Base-by-base conservation (phyloP, 371 early-diverging fungal genomes). In the Smittium culicis region DNA sequence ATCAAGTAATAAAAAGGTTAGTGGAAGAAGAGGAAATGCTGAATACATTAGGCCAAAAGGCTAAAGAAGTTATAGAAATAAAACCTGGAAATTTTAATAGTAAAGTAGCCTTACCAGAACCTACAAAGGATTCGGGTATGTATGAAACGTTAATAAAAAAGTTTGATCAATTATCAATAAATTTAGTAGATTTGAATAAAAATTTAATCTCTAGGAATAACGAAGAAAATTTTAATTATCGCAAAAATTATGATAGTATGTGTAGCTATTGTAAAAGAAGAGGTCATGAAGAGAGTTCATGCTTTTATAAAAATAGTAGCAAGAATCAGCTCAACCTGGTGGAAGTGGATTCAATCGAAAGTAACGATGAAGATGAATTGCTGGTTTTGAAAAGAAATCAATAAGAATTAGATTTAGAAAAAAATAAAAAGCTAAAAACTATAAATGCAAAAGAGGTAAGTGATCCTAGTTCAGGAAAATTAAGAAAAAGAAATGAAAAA, bases 141-240 rank as follows among this genome's bases (percentile, higher is more conserved):
- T 59, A 59, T n/a, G 60, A 59, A 25, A 59, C 60, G 5, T 59
- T 59, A 59, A 59, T 59, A 59, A 59, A 32, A 32, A 59, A 25
- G 32, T 59, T 59, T 59, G 60, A 59, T 32, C 30, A 59, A n/a
- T 14, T 59, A 16, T 29, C 32, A 27, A 59, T 59, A 29, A 59
- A 59, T 59, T 29, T 27, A 5, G 32, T 59, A 11, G 32, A 59
- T 5, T 29, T 59, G 25, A 59, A 59, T 14, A 25, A 59, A 59
- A 25, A 32, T 29, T 5, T 29, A 32, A 29, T 59, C 11, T 11
- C 5, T 11, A 32, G 5, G 32, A 27, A 59, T 11, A 5, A 32
- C 11, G 16, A 29, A 11, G 60, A 59, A 29, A 59, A 5, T 14
- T 32, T 29, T 16, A 59, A 59, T 32, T 29, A 5, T 59, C 5